These are phyloP conservation scores for Suhomyces sp. DNA, from an alignment of 805 yeast genomes.

Conservation along the genomic window DNA sequence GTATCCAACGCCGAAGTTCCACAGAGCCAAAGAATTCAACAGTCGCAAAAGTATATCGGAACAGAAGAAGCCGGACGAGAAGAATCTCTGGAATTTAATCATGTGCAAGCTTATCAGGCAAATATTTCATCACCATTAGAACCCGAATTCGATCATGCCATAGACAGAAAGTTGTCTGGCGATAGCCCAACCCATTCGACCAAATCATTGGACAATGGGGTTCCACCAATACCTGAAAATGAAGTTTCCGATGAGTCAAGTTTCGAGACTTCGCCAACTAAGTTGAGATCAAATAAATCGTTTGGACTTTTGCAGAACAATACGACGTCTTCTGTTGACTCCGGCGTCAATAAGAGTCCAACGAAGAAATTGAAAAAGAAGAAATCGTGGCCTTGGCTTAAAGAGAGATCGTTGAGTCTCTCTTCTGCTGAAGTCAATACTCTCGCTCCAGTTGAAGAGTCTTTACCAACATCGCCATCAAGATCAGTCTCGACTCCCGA, in stretches of 20 bases:
- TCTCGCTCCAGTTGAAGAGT: constrained; percentile 23
- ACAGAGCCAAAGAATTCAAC: background rate
- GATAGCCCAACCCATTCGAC: background rate
- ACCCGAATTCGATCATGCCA: background rate
- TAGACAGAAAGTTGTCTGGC: background rate
- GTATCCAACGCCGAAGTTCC: background rate
- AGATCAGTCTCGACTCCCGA: constrained; percentile 43
- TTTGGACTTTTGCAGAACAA: constrained; percentile 14
- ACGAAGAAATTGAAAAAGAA: constrained; percentile 28
- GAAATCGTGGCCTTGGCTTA: constrained; percentile 43
- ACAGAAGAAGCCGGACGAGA: background rate
- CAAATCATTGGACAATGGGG: constrained; percentile 4
- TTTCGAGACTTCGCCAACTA: constrained; percentile 12
- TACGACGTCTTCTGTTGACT: background rate
- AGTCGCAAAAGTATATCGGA: background rate
- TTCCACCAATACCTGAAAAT: constrained; percentile 6
- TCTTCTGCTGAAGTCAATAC: constrained; percentile 24
- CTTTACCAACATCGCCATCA: constrained; percentile 13
- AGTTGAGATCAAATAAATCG: constrained; percentile 12
- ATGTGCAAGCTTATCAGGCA: background rate
- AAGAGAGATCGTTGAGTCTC: constrained; percentile 30
- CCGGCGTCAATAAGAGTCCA: constrained; percentile 8
- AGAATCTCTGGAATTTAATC: background rate
- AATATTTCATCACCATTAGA: background rate
- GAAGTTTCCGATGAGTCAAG: constrained; percentile 9